Evolutionary conservation across 2,329 filamentous ascomycete species (phyloP).

Genomic region (Microdochium nivale): DNA sequence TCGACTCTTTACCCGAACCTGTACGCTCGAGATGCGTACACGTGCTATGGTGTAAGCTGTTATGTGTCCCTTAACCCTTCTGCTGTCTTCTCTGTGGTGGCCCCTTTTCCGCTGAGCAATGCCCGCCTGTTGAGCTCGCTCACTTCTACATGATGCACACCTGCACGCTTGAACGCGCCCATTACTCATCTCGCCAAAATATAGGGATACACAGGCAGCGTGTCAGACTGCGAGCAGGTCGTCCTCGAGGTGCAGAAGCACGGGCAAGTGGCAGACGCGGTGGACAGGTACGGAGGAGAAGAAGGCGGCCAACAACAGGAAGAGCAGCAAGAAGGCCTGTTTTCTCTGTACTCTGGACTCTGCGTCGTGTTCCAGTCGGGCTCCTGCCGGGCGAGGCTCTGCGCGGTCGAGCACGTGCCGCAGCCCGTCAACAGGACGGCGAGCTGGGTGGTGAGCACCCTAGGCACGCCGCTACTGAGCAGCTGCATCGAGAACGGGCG

Average conservation of each 20-base stretch:
- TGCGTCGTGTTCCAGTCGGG: conserved; percentile 4
- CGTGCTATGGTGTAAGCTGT: neutral
- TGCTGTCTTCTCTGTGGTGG: neutral
- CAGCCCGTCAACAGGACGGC: conserved; percentile 1
- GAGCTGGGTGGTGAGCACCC: conserved; percentile 1
- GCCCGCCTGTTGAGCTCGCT: no score
- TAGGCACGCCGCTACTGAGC: neutral
- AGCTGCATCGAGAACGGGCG: conserved; percentile 1
- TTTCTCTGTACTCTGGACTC: conserved; percentile 1
- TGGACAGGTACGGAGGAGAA: no score
- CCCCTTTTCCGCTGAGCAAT: no score
- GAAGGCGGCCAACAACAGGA: no score
- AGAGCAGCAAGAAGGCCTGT: neutral
- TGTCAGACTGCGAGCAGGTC: conserved; percentile 3
- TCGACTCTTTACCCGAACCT: neutral
- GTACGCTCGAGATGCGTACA: neutral
- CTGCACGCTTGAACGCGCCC: no score
- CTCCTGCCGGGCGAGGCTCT: conserved; percentile 4
- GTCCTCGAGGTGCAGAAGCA: conserved; percentile 1
- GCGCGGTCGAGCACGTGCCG: neutral
- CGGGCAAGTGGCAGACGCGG: no score
- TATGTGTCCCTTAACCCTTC: neutral
- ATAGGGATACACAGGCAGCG: no score
- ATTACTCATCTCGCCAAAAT: no score
- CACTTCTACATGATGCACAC: no score